Conservation (phyloP, 768 basidiomycete species). For the Boletus fagicola region DNA sequence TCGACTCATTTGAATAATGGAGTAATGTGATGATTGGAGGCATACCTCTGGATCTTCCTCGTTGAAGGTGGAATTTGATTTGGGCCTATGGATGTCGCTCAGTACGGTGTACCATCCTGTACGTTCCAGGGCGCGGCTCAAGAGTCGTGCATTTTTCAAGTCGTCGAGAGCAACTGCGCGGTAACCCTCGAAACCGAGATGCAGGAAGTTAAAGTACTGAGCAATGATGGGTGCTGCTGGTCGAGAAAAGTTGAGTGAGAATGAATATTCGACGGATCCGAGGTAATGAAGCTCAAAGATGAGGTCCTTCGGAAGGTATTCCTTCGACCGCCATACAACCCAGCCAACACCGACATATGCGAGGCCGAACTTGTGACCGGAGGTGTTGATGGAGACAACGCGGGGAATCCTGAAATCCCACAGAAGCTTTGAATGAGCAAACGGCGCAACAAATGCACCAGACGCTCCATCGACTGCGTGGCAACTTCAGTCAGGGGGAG, state of each 20-base stretch:
- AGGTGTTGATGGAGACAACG: conserved; percentile 58
- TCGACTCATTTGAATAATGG: neutral
- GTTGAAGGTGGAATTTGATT: conserved; percentile 34
- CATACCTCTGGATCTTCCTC: conserved; percentile 59
- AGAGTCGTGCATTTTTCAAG: conserved; percentile 60
- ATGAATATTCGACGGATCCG: conserved; percentile 69
- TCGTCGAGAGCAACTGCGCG: conserved; percentile 46
- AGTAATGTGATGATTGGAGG: conserved; percentile 2
- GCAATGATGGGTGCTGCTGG: conserved; percentile 60
- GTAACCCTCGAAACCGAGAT: conserved; percentile 58
- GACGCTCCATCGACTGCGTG: conserved; percentile 54
- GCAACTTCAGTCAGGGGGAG: conserved; percentile 1
- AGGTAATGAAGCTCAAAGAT: conserved; percentile 61
- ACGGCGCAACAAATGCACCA: conserved; percentile 63
- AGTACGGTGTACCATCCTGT: conserved; percentile 52
- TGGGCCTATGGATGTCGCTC: conserved; percentile 53
- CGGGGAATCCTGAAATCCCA: conserved; percentile 64
- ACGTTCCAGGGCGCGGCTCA: conserved; percentile 60
- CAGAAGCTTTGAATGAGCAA: conserved; percentile 48
- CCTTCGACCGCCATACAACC: conserved; percentile 59
- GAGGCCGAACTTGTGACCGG: conserved; percentile 63
- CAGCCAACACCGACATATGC: conserved; percentile 61
- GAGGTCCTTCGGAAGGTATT: conserved; percentile 63
- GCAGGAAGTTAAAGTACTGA: conserved; percentile 63
- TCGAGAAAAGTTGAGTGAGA: conserved; percentile 61